Evolutionary conservation across 768 basidiomycete species (phyloP), one percentile per base, ranked within the genome.

Genomic region (Boletus subparvulus): DNA sequence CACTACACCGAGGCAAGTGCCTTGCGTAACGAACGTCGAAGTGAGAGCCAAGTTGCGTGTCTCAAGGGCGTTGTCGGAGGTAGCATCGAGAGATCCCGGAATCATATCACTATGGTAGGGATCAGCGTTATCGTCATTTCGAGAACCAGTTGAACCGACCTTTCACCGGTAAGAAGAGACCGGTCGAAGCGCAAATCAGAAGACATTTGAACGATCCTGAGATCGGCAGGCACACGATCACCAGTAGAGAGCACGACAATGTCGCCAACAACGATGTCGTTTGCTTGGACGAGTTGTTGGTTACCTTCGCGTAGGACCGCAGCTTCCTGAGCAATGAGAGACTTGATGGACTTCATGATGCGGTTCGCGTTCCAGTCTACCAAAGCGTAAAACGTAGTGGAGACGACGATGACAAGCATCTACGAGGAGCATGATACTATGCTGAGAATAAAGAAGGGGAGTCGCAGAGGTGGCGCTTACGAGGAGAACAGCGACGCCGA

Each of bases 181-280:
- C 82, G 75, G 54, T 84, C 83, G 45, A 83, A 75, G 33, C 76
- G 75, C 54, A 83, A 69, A 58, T 84, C 83, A 6, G 76, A 75
- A 1, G 81, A 80, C 56, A 77, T 77, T 13, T 80, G 66, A 39
- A 84, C 75, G 10, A 86, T 73, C 26, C 84, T 77, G 30, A 85
- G 70, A 61, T 86, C 85, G 0, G 84, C 83, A 7, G 84, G 84
- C 6, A 85, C 75, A 12, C 84, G 77, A 59, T 85, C 81, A 17
- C 83, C 83, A 3, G 82, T 78, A 32, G 73, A 65, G 62, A 84
- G 81, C 3, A 74, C 74, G 52, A 84, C 75, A 35, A 84, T 68
- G 60, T 84, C 83, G 12, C 83, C 83, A 0, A 83, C 82, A 1
- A 87, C 77, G 30, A 87, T 77, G 46, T 84, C 79, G 40, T 79